These are phyloP conservation scores for Sphagnum fallax DNA, from an alignment of 228 moss, liverwort and hornwort genomes.

Conservation along the genomic window DNA sequence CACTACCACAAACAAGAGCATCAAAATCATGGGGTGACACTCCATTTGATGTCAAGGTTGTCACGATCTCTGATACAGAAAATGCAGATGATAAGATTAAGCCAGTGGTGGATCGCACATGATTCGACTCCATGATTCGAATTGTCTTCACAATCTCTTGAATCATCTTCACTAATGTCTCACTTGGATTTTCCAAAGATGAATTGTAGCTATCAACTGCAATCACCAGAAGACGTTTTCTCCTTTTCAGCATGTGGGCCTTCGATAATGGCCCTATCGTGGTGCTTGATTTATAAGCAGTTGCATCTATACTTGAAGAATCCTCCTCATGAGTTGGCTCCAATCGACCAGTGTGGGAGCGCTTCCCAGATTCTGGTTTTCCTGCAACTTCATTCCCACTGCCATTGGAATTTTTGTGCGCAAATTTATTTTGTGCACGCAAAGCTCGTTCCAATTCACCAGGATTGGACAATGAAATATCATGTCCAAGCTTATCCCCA, in stretches of 20 bases:
- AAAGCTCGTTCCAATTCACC: slow-evolving; percentile 34
- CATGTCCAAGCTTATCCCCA: slow-evolving; percentile 20
- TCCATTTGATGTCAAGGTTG: slow-evolving; percentile 39
- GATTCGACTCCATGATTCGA: slow-evolving; percentile 18
- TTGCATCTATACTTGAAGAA: neutral
- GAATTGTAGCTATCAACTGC: slow-evolving; percentile 50
- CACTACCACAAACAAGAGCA: slow-evolving; percentile 67
- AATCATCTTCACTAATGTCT: slow-evolving; percentile 18
- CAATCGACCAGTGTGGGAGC: slow-evolving; percentile 23
- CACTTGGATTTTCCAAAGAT: slow-evolving; percentile 32
- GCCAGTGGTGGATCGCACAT: slow-evolving; percentile 25
- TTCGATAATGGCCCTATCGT: slow-evolving; percentile 1
- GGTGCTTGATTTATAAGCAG: no score
- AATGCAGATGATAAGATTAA: slow-evolving; percentile 60
- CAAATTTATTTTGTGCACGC: slow-evolving; percentile 16
- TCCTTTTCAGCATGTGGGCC: slow-evolving; percentile 28
- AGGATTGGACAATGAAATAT: no score
- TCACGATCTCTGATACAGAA: slow-evolving; percentile 47
- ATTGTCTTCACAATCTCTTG: slow-evolving; percentile 39
- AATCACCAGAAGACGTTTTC: slow-evolving; percentile 55
- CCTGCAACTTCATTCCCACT: slow-evolving; percentile 15
- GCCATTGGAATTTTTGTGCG: slow-evolving; percentile 1
- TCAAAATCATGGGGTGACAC: slow-evolving; percentile 60
- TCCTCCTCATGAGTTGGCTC: slow-evolving; percentile 31
- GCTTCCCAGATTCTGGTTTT: slow-evolving; percentile 20